Evolutionary conservation across 2,329 filamentous ascomycete species (phyloP), one percentile per base, ranked within the genome.

Genomic region (Niveomyces coronatus): DNA sequence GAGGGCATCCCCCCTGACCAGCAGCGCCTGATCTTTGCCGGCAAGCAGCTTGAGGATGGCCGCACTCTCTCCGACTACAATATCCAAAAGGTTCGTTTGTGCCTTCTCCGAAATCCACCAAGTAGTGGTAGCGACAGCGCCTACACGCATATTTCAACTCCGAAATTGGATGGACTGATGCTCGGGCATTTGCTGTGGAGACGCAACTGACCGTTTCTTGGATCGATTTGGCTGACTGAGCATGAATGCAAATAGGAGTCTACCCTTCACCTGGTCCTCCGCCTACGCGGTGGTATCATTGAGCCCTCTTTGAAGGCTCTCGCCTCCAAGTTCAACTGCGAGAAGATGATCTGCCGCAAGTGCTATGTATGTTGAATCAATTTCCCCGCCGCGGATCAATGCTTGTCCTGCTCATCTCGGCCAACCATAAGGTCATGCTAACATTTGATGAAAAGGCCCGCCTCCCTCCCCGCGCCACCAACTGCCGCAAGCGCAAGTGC

Each of bases 301-400:
- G 89, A 96, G 79, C 91, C 91, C 58, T 95, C 88, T 60, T 82
- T 96, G 60, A 96, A 96, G 82, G 89, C 86, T 55, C 82, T 96
- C 51, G 89, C 89, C 63, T 88, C 82, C 76, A 95, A 95, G 79
- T 96, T 93, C 81, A 96, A 98, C 83, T 96, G 89, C 84, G 91
- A 96, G 56, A 95, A 95, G 83, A 89, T 89, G 83, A 94, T 96
- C 72, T 96, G 91, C 86, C 89, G 91, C 78, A 96, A 98, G 85
- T 98, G 91, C 84, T 96, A 96, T 72, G 86, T 91, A 81, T 57
- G 83, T 80, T 42, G 32, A 31, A 34, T 13, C 35, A 23, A 34
- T 29, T 7, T 5, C 19, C 28, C 11, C 18, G n/a, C 7, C 22
- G 5, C 9, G 11, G 11, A 29, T 14, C n/a, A n/a, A n/a, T n/a